Base-by-base conservation (phyloP, 2,329 filamentous ascomycete species). In the Colletotrichum viniferum region DNA sequence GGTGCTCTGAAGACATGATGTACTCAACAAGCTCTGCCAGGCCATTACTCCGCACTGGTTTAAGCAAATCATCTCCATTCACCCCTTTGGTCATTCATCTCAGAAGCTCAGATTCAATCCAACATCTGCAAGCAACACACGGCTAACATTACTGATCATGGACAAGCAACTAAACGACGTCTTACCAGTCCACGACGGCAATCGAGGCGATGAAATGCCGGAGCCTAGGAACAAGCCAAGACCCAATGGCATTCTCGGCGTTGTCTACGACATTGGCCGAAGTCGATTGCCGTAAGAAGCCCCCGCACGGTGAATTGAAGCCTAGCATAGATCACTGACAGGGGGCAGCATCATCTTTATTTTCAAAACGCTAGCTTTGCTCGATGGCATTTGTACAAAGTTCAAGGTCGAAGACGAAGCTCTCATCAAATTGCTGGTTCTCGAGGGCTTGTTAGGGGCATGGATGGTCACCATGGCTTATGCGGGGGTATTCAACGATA, bases 291-390 rank as follows among this genome's bases (percentile, higher is more conserved):
- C 43, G 6, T 52, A 52, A 52, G 43, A 21, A 21, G 43, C n/a
- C 6, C 4, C 2, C 10, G 0, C 9, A 21, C n/a, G 4, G 10
- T 24, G 6, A 52, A 13, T 13, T 13, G 2, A 13, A 13, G 43
- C 43, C n/a, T 21, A 4, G 3, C 10, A 21, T 13, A 21, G n/a
- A 24, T 13, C 10, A 4, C 4, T 52, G 4, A 52, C 43, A 52
- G n/a, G 43, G 10, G 43, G 3, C n/a, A 52, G 43, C n/a, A 21
- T 52, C 43, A 13, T 52, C 43, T 52, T 21, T 13, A 52, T 21
- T 21, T 52, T 52, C 43, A 21, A 52, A 52, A 52, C 43, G 12
- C 3, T 52, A 0, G 43, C 43, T 21, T 21, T 52, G 10, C 43
- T 52, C 6, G 43, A 52, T 52, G 43, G n/a, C n/a, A 21, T 52